Percentiles rank a stretch among this genome's conserved stretches.
Conservation (phyloP, 164 flowering plant species). For the Piper betle region DNA sequence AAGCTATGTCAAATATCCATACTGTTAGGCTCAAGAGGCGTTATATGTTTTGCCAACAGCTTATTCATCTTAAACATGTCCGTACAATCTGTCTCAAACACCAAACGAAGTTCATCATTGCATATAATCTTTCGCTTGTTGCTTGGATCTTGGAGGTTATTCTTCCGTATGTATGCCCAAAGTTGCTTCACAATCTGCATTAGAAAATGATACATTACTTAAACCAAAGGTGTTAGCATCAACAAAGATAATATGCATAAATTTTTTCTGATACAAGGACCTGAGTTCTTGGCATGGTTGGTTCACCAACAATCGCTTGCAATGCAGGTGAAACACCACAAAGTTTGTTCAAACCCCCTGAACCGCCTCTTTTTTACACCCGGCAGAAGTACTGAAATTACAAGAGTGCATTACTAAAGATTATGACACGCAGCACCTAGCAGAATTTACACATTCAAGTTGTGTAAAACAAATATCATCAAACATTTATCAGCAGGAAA, state of each 20-base stretch:
- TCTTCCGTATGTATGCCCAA: slow-evolving; percentile 90
- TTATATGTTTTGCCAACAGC: slow-evolving; percentile 51
- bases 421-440: background rate
- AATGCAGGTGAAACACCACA: slow-evolving; percentile 91
- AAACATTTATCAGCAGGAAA: background rate
- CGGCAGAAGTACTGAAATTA: slow-evolving; percentile 43
- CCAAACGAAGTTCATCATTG: slow-evolving; percentile 68
- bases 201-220: background rate
- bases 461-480: background rate
- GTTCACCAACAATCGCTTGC: slow-evolving; percentile 78
- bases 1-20: slow-evolving; percentile 10
- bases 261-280: slow-evolving; percentile 13
- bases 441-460: background rate
- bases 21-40: slow-evolving; percentile 68
- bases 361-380: slow-evolving; percentile 81
- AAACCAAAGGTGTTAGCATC: background rate
- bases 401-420: background rate
- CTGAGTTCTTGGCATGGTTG: slow-evolving; percentile 85
- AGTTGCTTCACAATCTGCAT: slow-evolving; percentile 89
- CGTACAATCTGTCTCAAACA: slow-evolving; percentile 89
- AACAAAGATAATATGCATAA: background rate
- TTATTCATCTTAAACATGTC: slow-evolving; percentile 92
- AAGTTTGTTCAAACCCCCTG: slow-evolving; percentile 87
- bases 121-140: slow-evolving; percentile 95
- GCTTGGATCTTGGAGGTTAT: slow-evolving; percentile 92